Conservation (phyloP, 129 eudicot species). For the Centrapalus pauciflorus region DNA sequence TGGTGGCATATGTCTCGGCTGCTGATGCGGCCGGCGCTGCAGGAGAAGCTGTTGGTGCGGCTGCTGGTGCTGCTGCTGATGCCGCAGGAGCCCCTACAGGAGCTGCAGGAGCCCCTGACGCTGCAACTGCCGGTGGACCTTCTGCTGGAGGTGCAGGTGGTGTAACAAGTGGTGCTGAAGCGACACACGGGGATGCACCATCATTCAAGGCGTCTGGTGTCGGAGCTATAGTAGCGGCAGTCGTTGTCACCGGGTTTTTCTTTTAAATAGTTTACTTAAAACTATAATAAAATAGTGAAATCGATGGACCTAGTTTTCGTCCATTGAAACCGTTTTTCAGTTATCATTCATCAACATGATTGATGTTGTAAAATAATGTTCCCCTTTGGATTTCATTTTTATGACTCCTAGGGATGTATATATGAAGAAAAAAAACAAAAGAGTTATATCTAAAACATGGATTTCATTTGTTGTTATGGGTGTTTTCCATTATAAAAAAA, state of each 20-base stretch:
- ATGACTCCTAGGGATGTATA: constrained; percentile 27
- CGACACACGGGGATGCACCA: constrained; percentile 9
- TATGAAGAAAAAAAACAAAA: constrained; percentile 13
- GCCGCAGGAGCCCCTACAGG: not conserved
- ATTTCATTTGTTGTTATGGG: not conserved
- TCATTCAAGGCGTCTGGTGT: constrained; percentile 17
- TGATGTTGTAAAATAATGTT: constrained; percentile 26
- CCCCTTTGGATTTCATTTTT: constrained; percentile 4
- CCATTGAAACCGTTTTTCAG: constrained; percentile 24
- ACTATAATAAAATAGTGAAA: constrained; percentile 24
- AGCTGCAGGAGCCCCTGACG: constrained; percentile 5
- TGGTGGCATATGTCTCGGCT: constrained; percentile 36
- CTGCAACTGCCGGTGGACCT: constrained; percentile 18
- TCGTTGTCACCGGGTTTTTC: constrained; percentile 30
- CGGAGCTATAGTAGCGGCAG: constrained; percentile 18
- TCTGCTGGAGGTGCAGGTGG: constrained; percentile 6
- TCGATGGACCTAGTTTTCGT: constrained; percentile 21
- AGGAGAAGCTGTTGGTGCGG: not conserved
- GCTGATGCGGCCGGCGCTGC: constrained; percentile 24
- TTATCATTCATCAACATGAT: constrained; percentile 8
- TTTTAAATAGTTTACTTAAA: constrained; percentile 20
- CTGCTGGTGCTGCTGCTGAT: constrained; percentile 8
- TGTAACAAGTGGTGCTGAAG: constrained; percentile 17
- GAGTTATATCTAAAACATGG: constrained; percentile 12
- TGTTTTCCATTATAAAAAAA: not conserved